A percentile compares a stretch with the other conserved stretches of the same genome.
phyloP scores from a whole-genome alignment of 306 rosid species.

The Ceratonia siliqua region DNA sequence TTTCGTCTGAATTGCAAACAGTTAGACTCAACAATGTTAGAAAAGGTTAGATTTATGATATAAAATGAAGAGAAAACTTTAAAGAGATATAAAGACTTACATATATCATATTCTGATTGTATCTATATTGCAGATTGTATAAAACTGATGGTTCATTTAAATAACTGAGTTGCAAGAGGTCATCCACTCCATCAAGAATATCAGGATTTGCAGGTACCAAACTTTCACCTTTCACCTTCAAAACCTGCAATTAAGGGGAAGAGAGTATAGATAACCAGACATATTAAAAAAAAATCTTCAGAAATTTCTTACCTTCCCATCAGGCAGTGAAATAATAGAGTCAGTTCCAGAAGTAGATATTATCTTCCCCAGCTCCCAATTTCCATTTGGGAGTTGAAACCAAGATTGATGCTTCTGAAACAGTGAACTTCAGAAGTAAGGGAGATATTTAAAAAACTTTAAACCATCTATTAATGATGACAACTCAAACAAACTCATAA shows the following conservation, averaged over 20 bases:
- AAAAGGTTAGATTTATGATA: slow-evolving; percentile 22
- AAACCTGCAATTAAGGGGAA: slow-evolving; percentile 54
- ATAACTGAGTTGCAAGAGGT: slow-evolving; percentile 99
- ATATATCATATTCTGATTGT: slow-evolving; percentile 85
- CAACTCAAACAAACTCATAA: slow-evolving; percentile 20
- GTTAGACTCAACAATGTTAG: slow-evolving; percentile 26
- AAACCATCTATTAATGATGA: slow-evolving; percentile 13
- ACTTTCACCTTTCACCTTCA: slow-evolving; percentile 68
- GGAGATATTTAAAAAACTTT: slow-evolving; percentile 30
- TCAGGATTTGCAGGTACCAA: slow-evolving; percentile 94
- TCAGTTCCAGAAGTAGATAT: slow-evolving; percentile 68
- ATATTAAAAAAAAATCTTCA: slow-evolving; percentile 7
- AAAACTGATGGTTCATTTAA: slow-evolving; percentile 92
- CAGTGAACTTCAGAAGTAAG: slow-evolving; percentile 32
- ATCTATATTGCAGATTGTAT: slow-evolving; percentile 87
- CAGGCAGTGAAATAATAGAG: slow-evolving; percentile 68
- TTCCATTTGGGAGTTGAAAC: slow-evolving; percentile 87
- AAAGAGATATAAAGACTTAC: slow-evolving; percentile 50
- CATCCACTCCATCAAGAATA: slow-evolving; percentile 97
- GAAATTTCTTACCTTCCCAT: slow-evolving; percentile 69
- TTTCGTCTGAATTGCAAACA: slow-evolving; percentile 70
- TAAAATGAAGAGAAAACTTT: slow-evolving; percentile 11
- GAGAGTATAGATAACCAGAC: slow-evolving; percentile 22
- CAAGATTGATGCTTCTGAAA: slow-evolving; percentile 90
- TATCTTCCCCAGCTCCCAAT: slow-evolving; percentile 81